Evolutionary conservation across 2,329 filamentous ascomycete genomes (phyloP), one percentile per base, ranked within the genome.

Genomic region (Fusarium incarnatum): DNA sequence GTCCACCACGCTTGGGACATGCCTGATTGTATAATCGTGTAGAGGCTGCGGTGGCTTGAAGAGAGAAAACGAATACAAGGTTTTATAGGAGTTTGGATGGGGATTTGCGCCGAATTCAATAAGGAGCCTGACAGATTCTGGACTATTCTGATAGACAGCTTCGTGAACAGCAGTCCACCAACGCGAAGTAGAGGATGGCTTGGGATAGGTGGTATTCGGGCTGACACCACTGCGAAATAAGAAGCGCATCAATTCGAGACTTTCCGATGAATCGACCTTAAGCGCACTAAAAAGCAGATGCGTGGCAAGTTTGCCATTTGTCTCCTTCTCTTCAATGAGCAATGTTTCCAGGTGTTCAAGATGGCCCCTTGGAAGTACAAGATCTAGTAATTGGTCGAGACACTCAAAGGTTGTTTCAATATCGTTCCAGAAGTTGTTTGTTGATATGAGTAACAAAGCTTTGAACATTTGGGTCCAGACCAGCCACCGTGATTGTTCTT

Each of bases 241-340:
- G 6, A 42, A 15, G 4, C 20, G 40, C 40, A 22, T 42, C 2
- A 42, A 20, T 8, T 2, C 0, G 0, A 2, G 4, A 5, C 20
- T 22, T 15, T 42, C 11, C 0, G 0, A 0, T 1, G 40, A 8
- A 13, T 42, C 20, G 5, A 22, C 0, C 1, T 15, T 42, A 0
- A 42, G 12, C 0, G 2, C 8, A 12, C 20, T 15, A 5, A 16
- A 42, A 15, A 42, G 40, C 5, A 42, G 20, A 42, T 15, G 20
- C 8, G 13, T 15, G 5, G n/a, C 40, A 22, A 42, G 8, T 9
- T 13, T 1, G 40, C 40, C 40, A 22, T 42, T 3, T 15, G 2
- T 42, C 20, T 42, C 4, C 20, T 42, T 13, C 22, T 12, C 6
- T 20, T 4, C 20, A 3, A 22, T 9, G 3, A 42, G 40, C 0